A percentile compares a stretch with the other conserved stretches of the same genome.
Conservation (phyloP, 2,329 filamentous ascomycete genomes). For the Sphaerulina vaccinii region DNA sequence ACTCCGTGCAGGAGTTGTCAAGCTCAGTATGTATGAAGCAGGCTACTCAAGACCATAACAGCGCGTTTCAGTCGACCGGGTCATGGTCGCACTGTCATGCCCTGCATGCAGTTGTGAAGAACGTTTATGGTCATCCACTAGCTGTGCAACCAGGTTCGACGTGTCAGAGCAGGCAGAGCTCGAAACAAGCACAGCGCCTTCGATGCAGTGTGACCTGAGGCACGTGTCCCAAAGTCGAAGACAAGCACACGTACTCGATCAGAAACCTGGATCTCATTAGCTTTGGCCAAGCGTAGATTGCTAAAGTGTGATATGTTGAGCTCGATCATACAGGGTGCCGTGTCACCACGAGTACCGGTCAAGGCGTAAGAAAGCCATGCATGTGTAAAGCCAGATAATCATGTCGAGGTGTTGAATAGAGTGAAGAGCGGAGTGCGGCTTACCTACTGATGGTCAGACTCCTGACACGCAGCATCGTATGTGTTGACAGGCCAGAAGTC, state of each 20-base stretch:
- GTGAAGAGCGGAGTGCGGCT: not conserved
- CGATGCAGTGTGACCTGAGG: no score
- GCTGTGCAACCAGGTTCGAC: not conserved
- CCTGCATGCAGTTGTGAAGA: conserved; percentile 6
- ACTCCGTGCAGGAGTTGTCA: no score
- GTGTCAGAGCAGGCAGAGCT: not conserved
- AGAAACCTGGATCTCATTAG: not conserved
- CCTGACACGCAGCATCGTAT: not conserved
- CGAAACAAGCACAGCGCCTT: no score
- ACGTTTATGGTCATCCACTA: conserved; percentile 9
- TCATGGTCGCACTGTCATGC: not conserved
- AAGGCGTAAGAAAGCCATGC: conserved; percentile 15
- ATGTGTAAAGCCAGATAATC: conserved; percentile 15
- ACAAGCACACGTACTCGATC: not conserved
- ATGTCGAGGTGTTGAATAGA: conserved; percentile 1
- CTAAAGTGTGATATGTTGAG: not conserved
- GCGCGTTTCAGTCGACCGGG: no score
- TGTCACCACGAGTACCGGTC: conserved; percentile 13
- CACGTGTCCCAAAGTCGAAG: no score
- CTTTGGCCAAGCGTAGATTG: not conserved
- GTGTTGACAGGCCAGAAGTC: not conserved
- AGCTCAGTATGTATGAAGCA: no score
- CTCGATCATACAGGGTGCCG: conserved; percentile 15
- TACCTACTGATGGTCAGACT: not conserved
- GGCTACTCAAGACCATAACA: no score